These are phyloP conservation scores for Fragaria iinumae DNA, from an alignment of 306 rosid species.

Conservation along the genomic window DNA sequence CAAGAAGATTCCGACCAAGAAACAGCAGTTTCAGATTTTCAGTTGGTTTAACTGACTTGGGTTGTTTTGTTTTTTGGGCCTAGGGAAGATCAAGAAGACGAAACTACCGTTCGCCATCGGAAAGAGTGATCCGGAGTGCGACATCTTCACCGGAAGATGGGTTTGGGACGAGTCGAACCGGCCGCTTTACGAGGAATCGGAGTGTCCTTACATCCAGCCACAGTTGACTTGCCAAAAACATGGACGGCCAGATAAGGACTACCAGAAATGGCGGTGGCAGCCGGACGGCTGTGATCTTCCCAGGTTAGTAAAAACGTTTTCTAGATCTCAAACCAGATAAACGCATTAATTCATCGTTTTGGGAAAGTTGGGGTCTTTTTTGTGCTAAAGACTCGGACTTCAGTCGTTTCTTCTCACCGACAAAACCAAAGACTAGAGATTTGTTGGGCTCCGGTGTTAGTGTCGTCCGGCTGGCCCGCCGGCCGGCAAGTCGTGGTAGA, in stretches of 20 bases:
- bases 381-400: neutral
- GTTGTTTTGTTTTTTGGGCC: constrained; percentile 13
- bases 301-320: constrained; percentile 35
- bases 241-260: constrained; percentile 77
- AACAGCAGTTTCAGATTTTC: neutral
- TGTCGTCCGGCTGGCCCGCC: constrained; percentile 1
- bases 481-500: neutral
- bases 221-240: constrained; percentile 85
- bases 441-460: neutral
- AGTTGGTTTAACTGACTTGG: constrained; percentile 21
- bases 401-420: neutral
- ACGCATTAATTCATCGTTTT: neutral
- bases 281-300: constrained; percentile 87
- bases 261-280: constrained; percentile 87
- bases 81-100: constrained; percentile 46
- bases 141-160: constrained; percentile 80
- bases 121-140: constrained; percentile 57
- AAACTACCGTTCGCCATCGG: constrained; percentile 60
- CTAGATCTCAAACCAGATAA: neutral
- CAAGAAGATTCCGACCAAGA: neutral
- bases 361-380: neutral
- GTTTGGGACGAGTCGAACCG: constrained; percentile 65
- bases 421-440: neutral
- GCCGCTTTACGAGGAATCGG: constrained; percentile 82
- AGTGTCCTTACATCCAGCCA: constrained; percentile 95